A percentile compares a stretch with the other conserved stretches of the same genome.
Evolutionary conservation across 352 stramenopile genomes (phyloP).

Genomic region (Pythium aristosporum): DNA sequence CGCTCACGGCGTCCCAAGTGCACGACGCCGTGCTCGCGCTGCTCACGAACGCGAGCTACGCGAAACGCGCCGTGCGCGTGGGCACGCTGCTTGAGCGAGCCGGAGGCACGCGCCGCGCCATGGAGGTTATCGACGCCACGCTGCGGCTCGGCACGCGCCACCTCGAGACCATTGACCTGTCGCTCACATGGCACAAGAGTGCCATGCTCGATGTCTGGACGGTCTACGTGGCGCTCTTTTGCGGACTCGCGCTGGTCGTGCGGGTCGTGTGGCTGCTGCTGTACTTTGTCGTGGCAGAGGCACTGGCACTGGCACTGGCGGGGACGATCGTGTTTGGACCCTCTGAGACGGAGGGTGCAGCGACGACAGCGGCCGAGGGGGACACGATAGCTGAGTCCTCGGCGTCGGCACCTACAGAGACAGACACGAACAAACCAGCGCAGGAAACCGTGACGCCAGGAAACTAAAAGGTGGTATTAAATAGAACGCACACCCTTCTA

Average conservation of each 20-base stretch:
- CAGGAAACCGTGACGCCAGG: not conserved
- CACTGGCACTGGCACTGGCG: constrained; percentile 35
- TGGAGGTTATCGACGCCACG: constrained; percentile 66
- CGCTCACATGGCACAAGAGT: constrained; percentile 72
- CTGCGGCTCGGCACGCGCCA: constrained; percentile 60
- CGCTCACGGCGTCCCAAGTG: constrained; percentile 51
- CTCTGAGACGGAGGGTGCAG: not conserved
- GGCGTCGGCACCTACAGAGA: not conserved
- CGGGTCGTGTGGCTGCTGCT: constrained; percentile 69
- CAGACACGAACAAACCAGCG: not conserved
- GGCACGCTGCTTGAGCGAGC: constrained; percentile 55
- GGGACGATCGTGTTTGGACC: constrained; percentile 46
- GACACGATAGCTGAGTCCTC: not conserved
- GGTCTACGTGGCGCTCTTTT: constrained; percentile 71
- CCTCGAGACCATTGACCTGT: constrained; percentile 67
- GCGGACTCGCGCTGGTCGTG: constrained; percentile 56
- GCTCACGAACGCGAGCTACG: constrained; percentile 52
- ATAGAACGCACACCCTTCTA: constrained; percentile 10
- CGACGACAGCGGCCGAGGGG: not conserved
- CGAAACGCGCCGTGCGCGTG: constrained; percentile 42
- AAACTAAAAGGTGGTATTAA: constrained; percentile 10
- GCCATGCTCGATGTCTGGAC: constrained; percentile 81
- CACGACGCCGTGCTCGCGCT: constrained; percentile 50
- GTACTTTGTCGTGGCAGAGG: constrained; percentile 57
- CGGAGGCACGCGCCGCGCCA: constrained; percentile 57